These are phyloP conservation scores for Omphalea diandra DNA, from an alignment of 441 rosid genomes.

Conservation along the genomic window DNA sequence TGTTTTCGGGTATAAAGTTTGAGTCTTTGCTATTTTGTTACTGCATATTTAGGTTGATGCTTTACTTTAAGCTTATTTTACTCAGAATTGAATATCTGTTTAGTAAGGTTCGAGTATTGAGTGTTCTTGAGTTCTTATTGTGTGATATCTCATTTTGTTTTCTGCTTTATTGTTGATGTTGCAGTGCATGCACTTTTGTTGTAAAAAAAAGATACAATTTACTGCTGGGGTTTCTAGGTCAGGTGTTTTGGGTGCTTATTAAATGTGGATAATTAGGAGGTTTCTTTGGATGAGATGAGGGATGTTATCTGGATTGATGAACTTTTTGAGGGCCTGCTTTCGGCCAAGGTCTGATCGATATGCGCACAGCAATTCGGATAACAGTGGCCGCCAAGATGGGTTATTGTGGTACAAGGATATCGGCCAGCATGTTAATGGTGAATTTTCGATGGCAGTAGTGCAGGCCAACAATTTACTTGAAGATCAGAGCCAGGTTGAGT, in stretches of 20 bases:
- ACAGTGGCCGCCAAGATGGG: slow-evolving; percentile 85
- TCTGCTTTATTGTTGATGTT: slow-evolving; percentile 12
- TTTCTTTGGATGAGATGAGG: slow-evolving; percentile 88
- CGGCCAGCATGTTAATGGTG: slow-evolving; percentile 84
- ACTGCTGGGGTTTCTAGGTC: slow-evolving; percentile 9
- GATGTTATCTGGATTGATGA: slow-evolving; percentile 91
- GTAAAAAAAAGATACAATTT: slow-evolving; percentile 23
- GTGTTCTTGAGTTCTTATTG: not conserved
- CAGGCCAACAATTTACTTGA: slow-evolving; percentile 96
- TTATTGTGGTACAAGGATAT: slow-evolving; percentile 84
- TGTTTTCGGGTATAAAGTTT: not conserved
- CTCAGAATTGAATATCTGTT: not conserved
- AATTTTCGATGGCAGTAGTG: slow-evolving; percentile 97
- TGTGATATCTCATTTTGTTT: slow-evolving; percentile 2
- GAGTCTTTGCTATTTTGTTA: not conserved
- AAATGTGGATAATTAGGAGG: slow-evolving; percentile 50
- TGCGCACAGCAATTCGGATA: slow-evolving; percentile 52
- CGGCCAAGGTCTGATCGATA: slow-evolving; percentile 73
- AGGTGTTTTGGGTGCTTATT: slow-evolving; percentile 19
- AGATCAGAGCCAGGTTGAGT: slow-evolving; percentile 98
- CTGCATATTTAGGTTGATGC: not conserved
- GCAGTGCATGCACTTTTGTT: slow-evolving; percentile 16
- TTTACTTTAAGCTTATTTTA: not conserved
- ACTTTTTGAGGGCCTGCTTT: slow-evolving; percentile 86
- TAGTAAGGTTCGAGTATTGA: not conserved